Conservation (phyloP, 2,329 filamentous ascomycete genomes). For the Neonectria hederae region DNA sequence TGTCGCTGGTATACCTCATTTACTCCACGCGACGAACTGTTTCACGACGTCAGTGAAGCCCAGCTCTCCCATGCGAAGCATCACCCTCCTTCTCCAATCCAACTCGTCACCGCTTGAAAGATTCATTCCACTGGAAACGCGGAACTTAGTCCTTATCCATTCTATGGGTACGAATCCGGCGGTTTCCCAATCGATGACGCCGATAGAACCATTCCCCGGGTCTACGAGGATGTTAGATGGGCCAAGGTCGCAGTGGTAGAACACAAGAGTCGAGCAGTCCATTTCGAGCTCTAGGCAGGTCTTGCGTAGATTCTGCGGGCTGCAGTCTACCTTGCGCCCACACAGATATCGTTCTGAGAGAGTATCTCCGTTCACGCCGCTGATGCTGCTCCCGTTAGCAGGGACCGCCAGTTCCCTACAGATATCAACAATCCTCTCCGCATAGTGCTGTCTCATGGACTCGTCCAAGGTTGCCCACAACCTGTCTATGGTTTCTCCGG, state of each 20-base stretch:
- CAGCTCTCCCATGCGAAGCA: not conserved
- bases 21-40: not conserved
- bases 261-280: too few species aligned
- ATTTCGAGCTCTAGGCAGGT: too few species aligned
- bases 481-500: not conserved
- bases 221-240: too few species aligned
- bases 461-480: not conserved
- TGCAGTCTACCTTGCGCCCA: slow-evolving; percentile 6
- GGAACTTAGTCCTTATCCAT: too few species aligned
- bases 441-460: too few species aligned
- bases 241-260: too few species aligned
- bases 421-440: too few species aligned
- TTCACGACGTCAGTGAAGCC: slow-evolving; percentile 14
- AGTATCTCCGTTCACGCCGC: slow-evolving; percentile 30
- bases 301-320: not conserved
- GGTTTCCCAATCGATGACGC: too few species aligned
- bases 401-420: too few species aligned
- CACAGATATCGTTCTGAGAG: slow-evolving; percentile 22
- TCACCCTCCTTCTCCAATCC: slow-evolving; percentile 14
- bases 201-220: too few species aligned
- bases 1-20: too few species aligned
- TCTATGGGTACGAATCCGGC: too few species aligned
- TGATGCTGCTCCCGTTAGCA: slow-evolving; percentile 5
- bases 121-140: not conserved
- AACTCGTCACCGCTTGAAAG: slow-evolving; percentile 6